Base-by-base conservation (phyloP, 1,284 basidiomycete genomes). In the Malassezia obtusa region DNA sequence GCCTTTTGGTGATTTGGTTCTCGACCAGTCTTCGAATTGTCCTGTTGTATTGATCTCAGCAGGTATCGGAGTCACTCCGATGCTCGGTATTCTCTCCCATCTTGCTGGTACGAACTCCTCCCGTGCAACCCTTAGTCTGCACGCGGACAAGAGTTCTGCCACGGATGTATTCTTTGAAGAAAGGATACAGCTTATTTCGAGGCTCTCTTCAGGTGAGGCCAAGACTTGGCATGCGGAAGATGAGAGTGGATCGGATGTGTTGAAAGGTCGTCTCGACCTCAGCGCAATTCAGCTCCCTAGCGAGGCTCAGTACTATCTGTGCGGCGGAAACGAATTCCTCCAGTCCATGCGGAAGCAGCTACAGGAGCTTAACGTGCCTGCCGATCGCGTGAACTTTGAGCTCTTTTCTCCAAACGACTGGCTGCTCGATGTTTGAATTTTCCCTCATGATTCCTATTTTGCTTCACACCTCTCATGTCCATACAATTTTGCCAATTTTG, bases 321-420 rank as follows among this genome's bases (percentile, higher is more conserved):
- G 51, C 25, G 51, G 51, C 24, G 33, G 31, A 7, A 37, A 19
- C 2, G 26, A 17, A 2, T 53, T 53, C 39, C 32, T 53, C 8
- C 33, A 53, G 40, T 35, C 25, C 10, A 19, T 35, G n/a, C 35
- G 44, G 15, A 30, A 41, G 11, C 31, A n/a, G 11, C 17, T 52
- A 14, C 24, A 48, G 19, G 24, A 21, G 14, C 25, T 17, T 5
- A 17, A 35, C 12, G 28, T 52, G 5, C 22, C 28, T 17, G 21
- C n/a, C 9, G 24, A 21, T 10, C 11, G 22, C 3, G 39, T 48
- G 5, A 30, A 52, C n/a, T 52, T 41, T 31, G 51, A 52, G 19
- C 45, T 52, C 5, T 52, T 52, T 30, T 15, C 38, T 9, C 51
- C 51, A 3, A 52, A 52, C 21, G 51, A 52, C 32, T 52, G 51